These are phyloP conservation scores for Drechslerella coelobrocha DNA, from an alignment of 2,329 filamentous ascomycete species.

Conservation along the genomic window DNA sequence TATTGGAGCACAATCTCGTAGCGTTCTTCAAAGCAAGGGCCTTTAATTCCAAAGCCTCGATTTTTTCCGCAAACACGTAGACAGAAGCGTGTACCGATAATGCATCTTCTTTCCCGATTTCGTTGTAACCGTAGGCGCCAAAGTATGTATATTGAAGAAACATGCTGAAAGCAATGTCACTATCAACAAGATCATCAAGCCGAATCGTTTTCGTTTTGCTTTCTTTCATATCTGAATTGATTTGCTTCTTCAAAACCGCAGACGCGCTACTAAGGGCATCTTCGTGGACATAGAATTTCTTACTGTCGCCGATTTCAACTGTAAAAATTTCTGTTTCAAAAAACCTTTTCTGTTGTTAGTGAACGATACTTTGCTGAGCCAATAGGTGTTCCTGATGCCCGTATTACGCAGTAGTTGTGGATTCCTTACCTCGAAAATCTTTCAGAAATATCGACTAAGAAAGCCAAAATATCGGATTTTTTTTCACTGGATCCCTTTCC, in stretches of 20 bases:
- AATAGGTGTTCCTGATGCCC: no score
- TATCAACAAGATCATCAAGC: conserved; percentile 3
- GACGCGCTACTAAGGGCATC: conserved; percentile 24
- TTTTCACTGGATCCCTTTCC: no score
- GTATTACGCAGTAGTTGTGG: no score
- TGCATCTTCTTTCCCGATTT: conserved; percentile 22
- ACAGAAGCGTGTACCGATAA: conserved; percentile 30
- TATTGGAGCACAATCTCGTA: conserved; percentile 12
- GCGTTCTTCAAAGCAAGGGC: conserved; percentile 34
- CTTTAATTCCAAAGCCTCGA: conserved; percentile 35
- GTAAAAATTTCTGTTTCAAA: conserved; percentile 26
- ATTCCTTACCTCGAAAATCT: no score
- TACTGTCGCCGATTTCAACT: conserved; percentile 16
- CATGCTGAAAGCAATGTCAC: conserved; percentile 7
- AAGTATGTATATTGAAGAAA: conserved; percentile 44
- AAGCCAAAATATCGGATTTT: no score
- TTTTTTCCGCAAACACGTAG: conserved; percentile 35
- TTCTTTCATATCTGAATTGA: conserved; percentile 25
- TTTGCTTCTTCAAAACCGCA: conserved; percentile 26
- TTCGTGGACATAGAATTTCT: conserved; percentile 21
- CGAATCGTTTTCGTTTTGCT: conserved; percentile 10
- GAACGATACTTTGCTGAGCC: no score
- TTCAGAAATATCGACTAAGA: no score
- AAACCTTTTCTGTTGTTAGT: no score
- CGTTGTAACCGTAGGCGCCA: conserved; percentile 27